These are phyloP conservation scores for Penicillium ucsense DNA, from an alignment of 495 filamentous ascomycete genomes.

Conservation along the genomic window DNA sequence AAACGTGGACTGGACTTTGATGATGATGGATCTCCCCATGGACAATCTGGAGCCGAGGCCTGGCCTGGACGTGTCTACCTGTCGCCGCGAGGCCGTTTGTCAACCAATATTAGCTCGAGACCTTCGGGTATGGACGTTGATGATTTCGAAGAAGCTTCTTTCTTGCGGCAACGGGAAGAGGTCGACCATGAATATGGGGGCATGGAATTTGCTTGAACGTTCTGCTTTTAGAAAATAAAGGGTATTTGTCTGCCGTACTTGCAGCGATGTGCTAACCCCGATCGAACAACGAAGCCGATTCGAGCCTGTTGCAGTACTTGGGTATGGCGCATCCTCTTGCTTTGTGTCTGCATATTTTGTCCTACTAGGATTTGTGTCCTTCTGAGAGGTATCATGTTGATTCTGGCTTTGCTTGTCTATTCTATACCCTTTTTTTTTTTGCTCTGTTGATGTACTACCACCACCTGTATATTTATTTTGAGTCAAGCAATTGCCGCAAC, in stretches of 20 bases:
- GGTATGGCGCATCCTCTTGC: neutral
- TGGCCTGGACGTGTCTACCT: constrained; percentile 22
- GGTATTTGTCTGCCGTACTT: too few relatives aligned
- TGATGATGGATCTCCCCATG: constrained; percentile 43
- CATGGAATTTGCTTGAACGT: constrained; percentile 17
- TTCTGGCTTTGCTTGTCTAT: too few relatives aligned
- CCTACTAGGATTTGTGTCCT: too few relatives aligned
- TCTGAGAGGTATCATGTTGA: too few relatives aligned
- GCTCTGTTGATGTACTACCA: neutral
- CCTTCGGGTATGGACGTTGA: constrained; percentile 22
- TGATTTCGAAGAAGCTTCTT: constrained; percentile 37
- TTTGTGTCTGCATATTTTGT: neutral
- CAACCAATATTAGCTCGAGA: constrained; percentile 1
- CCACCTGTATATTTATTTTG: constrained; percentile 5
- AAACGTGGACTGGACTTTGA: constrained; percentile 26
- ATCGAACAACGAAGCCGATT: too few relatives aligned
- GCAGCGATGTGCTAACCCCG: too few relatives aligned
- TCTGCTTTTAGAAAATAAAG: neutral
- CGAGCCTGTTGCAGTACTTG: too few relatives aligned
- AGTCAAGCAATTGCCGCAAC: too few relatives aligned
- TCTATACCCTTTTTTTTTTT: constrained; percentile 10
- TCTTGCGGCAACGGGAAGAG: constrained; percentile 33
- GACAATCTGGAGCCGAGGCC: constrained; percentile 3
- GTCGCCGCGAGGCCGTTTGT: constrained; percentile 25
- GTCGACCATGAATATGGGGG: constrained; percentile 28